phyloP scores from a whole-genome alignment of 345 rosid genomes.

The Erodium maritimum region DNA sequence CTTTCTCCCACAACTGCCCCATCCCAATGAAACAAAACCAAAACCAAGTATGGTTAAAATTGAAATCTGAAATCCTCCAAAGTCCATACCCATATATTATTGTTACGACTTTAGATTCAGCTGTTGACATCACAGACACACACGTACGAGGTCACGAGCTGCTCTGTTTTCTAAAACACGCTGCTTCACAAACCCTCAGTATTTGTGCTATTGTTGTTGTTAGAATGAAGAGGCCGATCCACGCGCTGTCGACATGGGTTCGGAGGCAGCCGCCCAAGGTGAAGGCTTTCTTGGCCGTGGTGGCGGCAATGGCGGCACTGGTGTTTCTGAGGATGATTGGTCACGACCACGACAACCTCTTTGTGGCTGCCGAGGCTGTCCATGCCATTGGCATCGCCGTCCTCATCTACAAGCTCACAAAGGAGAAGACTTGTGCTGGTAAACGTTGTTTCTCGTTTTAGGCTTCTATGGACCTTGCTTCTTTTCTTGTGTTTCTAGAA shows the following conservation, averaged over 20 bases:
- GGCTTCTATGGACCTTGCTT: not conserved
- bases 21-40: not conserved
- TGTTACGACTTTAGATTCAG: not conserved
- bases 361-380: slow-evolving; percentile 65
- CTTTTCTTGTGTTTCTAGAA: no score
- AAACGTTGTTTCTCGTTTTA: not conserved
- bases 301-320: slow-evolving; percentile 42
- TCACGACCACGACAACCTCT: slow-evolving; percentile 69
- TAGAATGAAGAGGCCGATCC: slow-evolving; percentile 53
- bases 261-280: slow-evolving; percentile 73
- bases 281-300: slow-evolving; percentile 42
- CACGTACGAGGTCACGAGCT: not conserved
- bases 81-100: no score
- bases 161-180: not conserved
- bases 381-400: slow-evolving; percentile 65
- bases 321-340: slow-evolving; percentile 51
- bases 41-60: not conserved
- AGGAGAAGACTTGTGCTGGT: not conserved
- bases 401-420: slow-evolving; percentile 59
- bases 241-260: slow-evolving; percentile 50
- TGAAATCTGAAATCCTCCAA: no score
- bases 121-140: not conserved
- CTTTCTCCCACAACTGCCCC: no score
- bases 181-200: not conserved
- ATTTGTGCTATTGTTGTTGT: no score